Evolutionary conservation across 2,329 filamentous ascomycete genomes (phyloP), one percentile per base, ranked within the genome.

Genomic region (Diaporthe citrichinensis): DNA sequence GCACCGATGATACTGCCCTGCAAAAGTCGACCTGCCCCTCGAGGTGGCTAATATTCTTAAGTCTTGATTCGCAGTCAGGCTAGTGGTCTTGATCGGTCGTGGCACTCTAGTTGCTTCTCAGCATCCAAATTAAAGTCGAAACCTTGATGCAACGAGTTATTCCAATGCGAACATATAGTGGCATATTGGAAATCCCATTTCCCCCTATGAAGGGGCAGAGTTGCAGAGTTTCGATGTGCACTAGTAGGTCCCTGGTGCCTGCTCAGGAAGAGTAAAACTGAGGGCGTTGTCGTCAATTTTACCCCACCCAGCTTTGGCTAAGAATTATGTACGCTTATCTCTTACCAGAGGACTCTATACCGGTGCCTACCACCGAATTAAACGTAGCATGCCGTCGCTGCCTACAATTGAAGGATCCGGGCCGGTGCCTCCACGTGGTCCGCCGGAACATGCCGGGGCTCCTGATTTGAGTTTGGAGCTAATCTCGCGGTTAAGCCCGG

Each of bases 401-500:
- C 62, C 31, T 53, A 20, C 15, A 6, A 10, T n/a, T 20, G 31
- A 20, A 39, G 65, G 65, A 69, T 55, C 65, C 65, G 65, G 65
- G 49, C 65, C 65, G 65, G 65, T 69, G 34, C n/a, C 28, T 69
- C 23, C 34, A 41, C n/a, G 8, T 20, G 14, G 34, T 31, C 49
- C 34, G 34, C 34, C 65, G 65, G 65, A 69, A 39, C 49, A 53
- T 28, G 65, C 65, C 65, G 46, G 15, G 7, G 39, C 23, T 36
- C n/a, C 65, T 55, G 49, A 69, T 55, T 62, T 69, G 51, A 69
- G 65, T 69, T 69, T 17, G 65, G 15, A 69, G 65, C 65, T 69
- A 41, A 31, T 31, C 28, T 6, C 34, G 34, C 49, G 44, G 46
- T 41, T 68, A 39, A 68, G 49, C 23, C 31, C 39, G 31, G 62